A percentile compares a stretch with the other conserved stretches of the same genome.
Conservation (phyloP, 140 eudicot species). For the Bidens hawaiensis region DNA sequence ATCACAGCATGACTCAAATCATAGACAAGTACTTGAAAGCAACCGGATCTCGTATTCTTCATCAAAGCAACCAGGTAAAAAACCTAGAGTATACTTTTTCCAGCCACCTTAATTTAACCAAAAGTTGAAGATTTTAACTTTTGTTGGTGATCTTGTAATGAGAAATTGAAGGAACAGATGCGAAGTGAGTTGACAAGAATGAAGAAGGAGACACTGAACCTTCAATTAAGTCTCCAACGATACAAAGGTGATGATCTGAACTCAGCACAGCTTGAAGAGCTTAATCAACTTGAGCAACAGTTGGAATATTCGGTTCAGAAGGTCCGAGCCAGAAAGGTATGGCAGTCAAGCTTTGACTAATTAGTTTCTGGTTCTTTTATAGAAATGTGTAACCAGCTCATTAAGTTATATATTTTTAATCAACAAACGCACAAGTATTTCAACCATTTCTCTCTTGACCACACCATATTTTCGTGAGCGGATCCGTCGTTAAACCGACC, state of each 20-base stretch:
- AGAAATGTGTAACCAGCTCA: neutral
- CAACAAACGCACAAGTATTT: neutral
- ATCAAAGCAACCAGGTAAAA: constrained; percentile 41
- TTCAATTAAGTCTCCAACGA: constrained; percentile 63
- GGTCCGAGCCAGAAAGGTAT: constrained; percentile 84
- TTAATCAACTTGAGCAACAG: constrained; percentile 67
- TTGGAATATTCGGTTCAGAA: constrained; percentile 61
- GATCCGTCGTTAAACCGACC: too few species aligned
- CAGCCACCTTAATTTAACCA: neutral
- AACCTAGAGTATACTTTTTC: neutral
- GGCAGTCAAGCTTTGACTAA: neutral
- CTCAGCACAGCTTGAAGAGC: constrained; percentile 57
- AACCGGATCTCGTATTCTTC: constrained; percentile 47
- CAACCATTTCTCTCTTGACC: neutral
- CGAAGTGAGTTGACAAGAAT: constrained; percentile 49
- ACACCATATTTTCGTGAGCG: too few species aligned
- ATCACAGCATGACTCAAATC: constrained; percentile 62
- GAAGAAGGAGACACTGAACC: constrained; percentile 56
- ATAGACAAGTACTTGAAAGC: constrained; percentile 53
- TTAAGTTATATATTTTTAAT: too few species aligned
- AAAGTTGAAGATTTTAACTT: neutral
- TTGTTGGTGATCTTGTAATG: neutral
- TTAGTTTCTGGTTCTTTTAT: neutral
- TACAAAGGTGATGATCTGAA: constrained; percentile 79
- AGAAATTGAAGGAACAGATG: constrained; percentile 40